Base-by-base conservation (phyloP, 2,329 filamentous ascomycete species). In the Stemphylium lycopersici region DNA sequence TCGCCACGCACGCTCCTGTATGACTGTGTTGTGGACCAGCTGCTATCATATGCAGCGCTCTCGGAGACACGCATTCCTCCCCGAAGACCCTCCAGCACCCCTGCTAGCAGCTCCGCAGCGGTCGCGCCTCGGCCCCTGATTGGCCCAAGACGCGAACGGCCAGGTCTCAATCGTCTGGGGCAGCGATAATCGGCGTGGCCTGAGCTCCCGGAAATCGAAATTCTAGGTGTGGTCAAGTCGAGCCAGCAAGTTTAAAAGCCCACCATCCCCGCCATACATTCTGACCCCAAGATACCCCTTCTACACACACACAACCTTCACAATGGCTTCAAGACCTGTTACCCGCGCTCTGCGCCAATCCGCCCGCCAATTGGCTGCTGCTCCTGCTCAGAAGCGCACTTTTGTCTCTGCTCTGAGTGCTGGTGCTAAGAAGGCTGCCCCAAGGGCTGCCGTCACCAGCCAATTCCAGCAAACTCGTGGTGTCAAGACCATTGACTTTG, bases 401-500 rank as follows among this genome's bases (percentile, higher is more conserved):
- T 84, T 87, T 70, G 76, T 86, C 64, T 81, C 83, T 62, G 83
- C 84, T 58, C 77, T 83, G 67, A 75, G 76, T 63, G 74, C 78
- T 70, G 73, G 77, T 65, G 54, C 50, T 6, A 73, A 77, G 58
- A 75, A 77, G 60, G 76, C 78, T 66, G 72, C 76, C 44, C 78
- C 78, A 67, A 79, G 77, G 68, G 74, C 78, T 32, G 75, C 77
- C 64, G 76, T 79, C 48, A 73, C 76, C 53, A 68, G 76, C 36
- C 74, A 79, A 44, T 75, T 87, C 77, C 89, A 91, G 83, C 85
- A 87, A 74, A 82, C 85, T 66, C 89, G 95, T 76, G 95, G 95
- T 78, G 81, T 96, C 76, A 98, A 99, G 91, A 97, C 93, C 70
- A 93, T 99, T 80, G 93, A 98, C 87, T 99, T 99, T 79, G 95